phyloP scores from a whole-genome alignment of 2,329 filamentous ascomycete genomes.

The Elsinoe fawcettii region DNA sequence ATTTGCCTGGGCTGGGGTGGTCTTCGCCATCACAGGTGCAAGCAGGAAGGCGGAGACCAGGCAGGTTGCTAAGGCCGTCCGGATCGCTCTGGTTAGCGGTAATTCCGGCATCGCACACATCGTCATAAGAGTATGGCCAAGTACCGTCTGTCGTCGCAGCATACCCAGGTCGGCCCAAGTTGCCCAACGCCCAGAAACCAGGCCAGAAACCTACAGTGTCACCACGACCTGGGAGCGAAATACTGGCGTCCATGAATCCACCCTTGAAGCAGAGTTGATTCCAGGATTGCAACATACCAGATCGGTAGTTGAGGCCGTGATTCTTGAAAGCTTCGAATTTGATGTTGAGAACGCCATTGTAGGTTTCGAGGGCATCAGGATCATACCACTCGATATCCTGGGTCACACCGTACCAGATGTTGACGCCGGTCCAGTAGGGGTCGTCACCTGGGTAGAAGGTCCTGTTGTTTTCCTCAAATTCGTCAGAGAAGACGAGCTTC shows the following conservation, averaged over 20 bases:
- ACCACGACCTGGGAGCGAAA: conserved; percentile 45
- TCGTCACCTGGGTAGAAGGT: conserved; percentile 53
- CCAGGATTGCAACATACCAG: conserved; percentile 48
- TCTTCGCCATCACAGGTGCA: conserved; percentile 41
- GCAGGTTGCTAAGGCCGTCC: conserved; percentile 37
- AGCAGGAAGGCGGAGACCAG: conserved; percentile 39
- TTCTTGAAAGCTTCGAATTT: conserved; percentile 40
- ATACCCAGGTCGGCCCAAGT: conserved; percentile 47
- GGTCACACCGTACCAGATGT: conserved; percentile 50
- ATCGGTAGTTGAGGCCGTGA: conserved; percentile 41
- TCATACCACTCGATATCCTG: conserved; percentile 46
- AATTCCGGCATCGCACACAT: conserved; percentile 42
- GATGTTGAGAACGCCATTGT: conserved; percentile 40
- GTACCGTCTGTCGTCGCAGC: conserved; percentile 46
- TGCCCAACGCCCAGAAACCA: conserved; percentile 49
- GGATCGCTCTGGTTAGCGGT: conserved; percentile 42
- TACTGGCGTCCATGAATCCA: conserved; percentile 45
- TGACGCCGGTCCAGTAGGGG: conserved; percentile 46
- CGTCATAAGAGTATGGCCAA: conserved; percentile 49
- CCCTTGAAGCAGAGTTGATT: conserved; percentile 50
- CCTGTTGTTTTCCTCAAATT: conserved; percentile 46
- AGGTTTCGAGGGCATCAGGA: conserved; percentile 46
- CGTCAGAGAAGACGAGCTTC: conserved; percentile 49
- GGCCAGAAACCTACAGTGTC: conserved; percentile 46
- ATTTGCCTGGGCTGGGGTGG: conserved; percentile 41